These are phyloP conservation scores for Lentithecium fluviatile DNA, from an alignment of 495 filamentous ascomycete genomes.

Conservation along the genomic window DNA sequence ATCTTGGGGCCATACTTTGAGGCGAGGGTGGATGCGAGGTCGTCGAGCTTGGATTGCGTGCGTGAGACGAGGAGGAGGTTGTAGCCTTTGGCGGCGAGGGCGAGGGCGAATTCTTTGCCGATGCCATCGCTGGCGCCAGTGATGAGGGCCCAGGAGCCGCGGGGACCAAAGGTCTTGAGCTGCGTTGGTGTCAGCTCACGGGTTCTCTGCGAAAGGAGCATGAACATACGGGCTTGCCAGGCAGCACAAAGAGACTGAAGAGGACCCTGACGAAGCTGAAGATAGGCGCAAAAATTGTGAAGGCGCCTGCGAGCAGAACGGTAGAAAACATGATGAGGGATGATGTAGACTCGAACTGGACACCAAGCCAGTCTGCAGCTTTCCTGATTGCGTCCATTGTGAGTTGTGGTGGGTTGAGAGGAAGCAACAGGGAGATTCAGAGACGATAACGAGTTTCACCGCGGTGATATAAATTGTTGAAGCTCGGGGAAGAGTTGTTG, in stretches of 20 bases:
- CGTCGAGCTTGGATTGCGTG: conserved; percentile 81
- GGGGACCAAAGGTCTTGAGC: conserved; percentile 87
- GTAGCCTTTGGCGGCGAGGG: conserved; percentile 88
- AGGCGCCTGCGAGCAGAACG: conserved; percentile 56
- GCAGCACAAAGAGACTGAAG: conserved; percentile 74
- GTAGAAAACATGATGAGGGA: conserved; percentile 13
- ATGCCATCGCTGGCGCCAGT: conserved; percentile 96
- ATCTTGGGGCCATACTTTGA: conserved; percentile 57
- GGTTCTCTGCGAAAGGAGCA: not conserved
- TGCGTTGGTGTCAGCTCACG: conserved; percentile 41
- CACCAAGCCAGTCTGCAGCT: conserved; percentile 14
- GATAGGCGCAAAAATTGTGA: conserved; percentile 52
- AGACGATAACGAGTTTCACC: too few species aligned
- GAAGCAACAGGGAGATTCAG: not conserved
- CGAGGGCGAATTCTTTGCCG: conserved; percentile 91
- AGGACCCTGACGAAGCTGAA: conserved; percentile 64
- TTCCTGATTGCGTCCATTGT: conserved; percentile 1
- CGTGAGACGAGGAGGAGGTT: conserved; percentile 92
- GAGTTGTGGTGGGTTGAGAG: not conserved
- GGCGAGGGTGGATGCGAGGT: conserved; percentile 72
- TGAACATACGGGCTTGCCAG: conserved; percentile 57
- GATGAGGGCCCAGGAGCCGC: conserved; percentile 90
- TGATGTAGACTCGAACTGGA: conserved; percentile 28
- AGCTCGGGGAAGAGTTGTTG: conserved; percentile 2
- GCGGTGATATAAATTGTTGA: conserved; percentile 3